These are phyloP conservation scores for Torulaspora globosa DNA, from an alignment of 1,139 yeast genomes.

Conservation along the genomic window DNA sequence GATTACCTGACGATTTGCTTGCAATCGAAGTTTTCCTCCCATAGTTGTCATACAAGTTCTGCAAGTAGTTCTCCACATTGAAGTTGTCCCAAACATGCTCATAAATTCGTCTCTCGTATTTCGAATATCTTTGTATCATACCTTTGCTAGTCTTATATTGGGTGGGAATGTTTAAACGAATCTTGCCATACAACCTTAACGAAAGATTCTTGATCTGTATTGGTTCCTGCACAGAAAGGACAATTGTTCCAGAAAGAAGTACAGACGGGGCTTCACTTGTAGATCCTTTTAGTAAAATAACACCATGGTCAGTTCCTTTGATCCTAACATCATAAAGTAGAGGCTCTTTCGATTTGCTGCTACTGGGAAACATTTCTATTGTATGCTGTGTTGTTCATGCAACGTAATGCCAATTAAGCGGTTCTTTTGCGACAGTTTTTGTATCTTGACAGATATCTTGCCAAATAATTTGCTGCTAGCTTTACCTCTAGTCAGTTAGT, in stretches of 20 bases:
- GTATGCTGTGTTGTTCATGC: neutral
- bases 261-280: constrained; percentile 77
- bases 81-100: constrained; percentile 75
- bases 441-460: too few species aligned
- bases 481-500: neutral
- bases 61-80: constrained; percentile 40
- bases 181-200: constrained; percentile 60
- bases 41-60: constrained; percentile 34
- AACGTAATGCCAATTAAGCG: neutral
- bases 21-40: constrained; percentile 19
- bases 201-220: constrained; percentile 60
- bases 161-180: constrained; percentile 58
- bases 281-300: constrained; percentile 72
- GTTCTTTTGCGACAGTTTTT: too few species aligned
- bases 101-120: constrained; percentile 62
- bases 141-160: constrained; percentile 47
- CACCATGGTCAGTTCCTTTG: constrained; percentile 70
- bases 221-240: constrained; percentile 73
- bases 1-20: constrained; percentile 25
- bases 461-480: neutral
- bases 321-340: constrained; percentile 34
- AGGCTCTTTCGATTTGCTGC: constrained; percentile 24
- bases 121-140: constrained; percentile 47
- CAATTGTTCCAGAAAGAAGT: constrained; percentile 70
- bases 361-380: constrained; percentile 13